Evolutionary conservation across 2,329 filamentous ascomycete species (phyloP).

Genomic region (Periconia macrospinosa): DNA sequence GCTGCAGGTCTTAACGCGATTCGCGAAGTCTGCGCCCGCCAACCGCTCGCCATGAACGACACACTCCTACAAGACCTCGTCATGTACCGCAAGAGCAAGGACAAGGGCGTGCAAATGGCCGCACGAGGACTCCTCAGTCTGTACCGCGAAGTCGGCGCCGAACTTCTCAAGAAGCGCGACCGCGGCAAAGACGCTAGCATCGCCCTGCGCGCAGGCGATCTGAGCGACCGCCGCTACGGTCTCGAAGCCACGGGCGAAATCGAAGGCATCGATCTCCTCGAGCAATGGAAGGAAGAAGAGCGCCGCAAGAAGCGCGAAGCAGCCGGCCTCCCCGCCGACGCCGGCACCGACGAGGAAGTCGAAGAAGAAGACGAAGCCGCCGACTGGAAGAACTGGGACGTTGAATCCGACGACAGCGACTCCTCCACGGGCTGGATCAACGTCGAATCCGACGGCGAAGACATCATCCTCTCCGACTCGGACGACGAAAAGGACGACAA

Average conservation of each 20-base stretch:
- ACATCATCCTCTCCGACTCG: conserved; percentile 70
- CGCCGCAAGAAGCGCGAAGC: conserved; percentile 71
- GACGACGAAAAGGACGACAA: conserved; percentile 62
- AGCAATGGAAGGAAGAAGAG: conserved; percentile 92
- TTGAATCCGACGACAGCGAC: conserved; percentile 63
- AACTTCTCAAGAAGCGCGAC: conserved; percentile 86
- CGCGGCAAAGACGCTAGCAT: conserved; percentile 90
- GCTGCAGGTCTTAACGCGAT: conserved; percentile 93
- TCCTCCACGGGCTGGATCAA: conserved; percentile 93
- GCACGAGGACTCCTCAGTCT: conserved; percentile 87
- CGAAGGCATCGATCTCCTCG: conserved; percentile 87
- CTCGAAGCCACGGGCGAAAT: conserved; percentile 83
- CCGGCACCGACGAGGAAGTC: conserved; percentile 58
- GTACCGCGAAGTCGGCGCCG: conserved; percentile 87
- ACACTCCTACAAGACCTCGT: conserved; percentile 95
- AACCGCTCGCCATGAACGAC: conserved; percentile 95
- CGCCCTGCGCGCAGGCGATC: conserved; percentile 73
- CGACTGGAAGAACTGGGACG: conserved; percentile 62
- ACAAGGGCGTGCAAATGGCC: conserved; percentile 99
- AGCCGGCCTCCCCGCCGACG: conserved; percentile 65
- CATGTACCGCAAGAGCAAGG: conserved; percentile 94
- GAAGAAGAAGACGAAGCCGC: conserved; percentile 60
- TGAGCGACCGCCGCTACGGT: conserved; percentile 77
- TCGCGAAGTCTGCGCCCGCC: conserved; percentile 86
- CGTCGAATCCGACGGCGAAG: conserved; percentile 78